These are phyloP conservation scores for Aspergillus cristatus DNA, from an alignment of 495 filamentous ascomycete genomes.

Conservation along the genomic window DNA sequence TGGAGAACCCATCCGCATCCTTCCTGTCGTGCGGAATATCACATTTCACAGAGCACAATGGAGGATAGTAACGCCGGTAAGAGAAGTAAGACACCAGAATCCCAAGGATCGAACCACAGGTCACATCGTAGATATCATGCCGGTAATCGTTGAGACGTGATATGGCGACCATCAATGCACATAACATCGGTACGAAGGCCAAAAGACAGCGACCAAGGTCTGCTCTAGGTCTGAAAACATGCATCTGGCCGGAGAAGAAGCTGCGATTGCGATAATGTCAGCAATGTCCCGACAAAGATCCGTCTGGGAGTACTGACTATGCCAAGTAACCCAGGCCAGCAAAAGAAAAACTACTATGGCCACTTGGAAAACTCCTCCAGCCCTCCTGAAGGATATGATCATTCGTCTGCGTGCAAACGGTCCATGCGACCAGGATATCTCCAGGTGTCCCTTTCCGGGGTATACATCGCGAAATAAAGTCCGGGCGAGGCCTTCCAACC, in stretches of 20 bases:
- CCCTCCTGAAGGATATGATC: conserved; percentile 81
- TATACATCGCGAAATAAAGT: conserved; percentile 81
- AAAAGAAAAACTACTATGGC: conserved; percentile 82
- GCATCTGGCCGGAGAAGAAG: conserved; percentile 71
- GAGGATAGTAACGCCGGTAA: conserved; percentile 64
- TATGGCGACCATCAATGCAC: conserved; percentile 79
- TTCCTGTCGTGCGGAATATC: conserved; percentile 45
- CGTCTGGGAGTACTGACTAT: background rate
- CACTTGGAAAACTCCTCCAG: conserved; percentile 87
- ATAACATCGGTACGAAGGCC: conserved; percentile 57
- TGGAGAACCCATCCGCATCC: conserved; percentile 34
- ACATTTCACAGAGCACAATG: conserved; percentile 38
- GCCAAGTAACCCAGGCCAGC: conserved; percentile 75
- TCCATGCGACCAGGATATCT: conserved; percentile 59
- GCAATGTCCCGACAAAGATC: background rate
- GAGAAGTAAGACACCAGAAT: conserved; percentile 68
- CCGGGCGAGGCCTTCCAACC: conserved; percentile 82
- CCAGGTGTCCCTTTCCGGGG: conserved; percentile 55
- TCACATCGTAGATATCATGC: conserved; percentile 92
- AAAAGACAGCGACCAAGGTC: conserved; percentile 57
- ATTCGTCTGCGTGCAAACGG: conserved; percentile 71
- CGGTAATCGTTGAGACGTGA: conserved; percentile 90
- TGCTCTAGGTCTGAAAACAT: conserved; percentile 64
- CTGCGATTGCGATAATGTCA: conserved; percentile 16
- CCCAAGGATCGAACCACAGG: conserved; percentile 64